Percentiles rank a stretch among this genome's conserved stretches.
phyloP scores from a whole-genome alignment of 2,329 filamentous ascomycete species.

The Fusarium lyarnte region DNA sequence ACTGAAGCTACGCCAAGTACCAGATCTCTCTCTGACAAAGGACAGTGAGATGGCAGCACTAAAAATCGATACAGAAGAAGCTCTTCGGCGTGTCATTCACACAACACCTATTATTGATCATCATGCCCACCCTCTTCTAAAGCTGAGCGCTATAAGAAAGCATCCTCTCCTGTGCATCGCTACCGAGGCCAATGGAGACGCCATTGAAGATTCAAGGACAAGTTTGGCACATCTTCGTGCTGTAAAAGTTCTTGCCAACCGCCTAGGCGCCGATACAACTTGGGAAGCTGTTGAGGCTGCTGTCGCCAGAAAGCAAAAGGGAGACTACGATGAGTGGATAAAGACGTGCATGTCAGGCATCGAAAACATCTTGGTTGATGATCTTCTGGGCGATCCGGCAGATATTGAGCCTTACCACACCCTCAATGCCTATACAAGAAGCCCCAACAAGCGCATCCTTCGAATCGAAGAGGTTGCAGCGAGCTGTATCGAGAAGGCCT shows the following conservation, averaged over 20 bases:
- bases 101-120: constrained; percentile 76
- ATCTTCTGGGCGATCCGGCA: constrained; percentile 69
- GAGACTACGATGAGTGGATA: constrained; percentile 66
- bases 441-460: constrained; percentile 76
- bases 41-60: constrained; percentile 23
- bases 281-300: constrained; percentile 65
- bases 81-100: constrained; percentile 53
- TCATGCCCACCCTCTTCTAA: constrained; percentile 76
- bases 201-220: constrained; percentile 68
- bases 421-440: constrained; percentile 72
- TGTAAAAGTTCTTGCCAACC: constrained; percentile 71
- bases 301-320: constrained; percentile 53
- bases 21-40: background rate
- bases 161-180: constrained; percentile 68
- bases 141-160: constrained; percentile 56
- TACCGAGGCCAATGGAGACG: constrained; percentile 76
- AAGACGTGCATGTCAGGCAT: constrained; percentile 75
- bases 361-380: constrained; percentile 80
- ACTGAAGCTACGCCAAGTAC: background rate
- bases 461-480: constrained; percentile 79
- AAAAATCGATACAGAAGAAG: constrained; percentile 34
- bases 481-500: constrained; percentile 63
- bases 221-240: constrained; percentile 77
- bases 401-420: constrained; percentile 68
- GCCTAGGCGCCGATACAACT: constrained; percentile 71